A percentile compares a stretch with the other conserved stretches of the same genome.
These are phyloP conservation scores for Coelastrella sp. DNA, from an alignment of 139 green algal species.

Conservation along the genomic window DNA sequence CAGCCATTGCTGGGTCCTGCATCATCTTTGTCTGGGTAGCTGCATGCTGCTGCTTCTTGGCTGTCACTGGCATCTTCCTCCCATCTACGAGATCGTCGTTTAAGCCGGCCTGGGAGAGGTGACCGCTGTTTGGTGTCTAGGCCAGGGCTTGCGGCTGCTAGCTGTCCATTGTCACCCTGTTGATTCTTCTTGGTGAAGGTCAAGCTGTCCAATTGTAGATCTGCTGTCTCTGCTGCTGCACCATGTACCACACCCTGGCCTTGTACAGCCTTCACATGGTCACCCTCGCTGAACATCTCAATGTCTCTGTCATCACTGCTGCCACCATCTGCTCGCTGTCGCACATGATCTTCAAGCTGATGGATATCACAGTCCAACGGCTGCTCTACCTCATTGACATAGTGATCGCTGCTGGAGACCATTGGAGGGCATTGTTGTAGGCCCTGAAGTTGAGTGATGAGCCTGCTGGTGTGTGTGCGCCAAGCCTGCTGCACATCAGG, in stretches of 20 bases:
- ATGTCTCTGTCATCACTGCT: too few species aligned
- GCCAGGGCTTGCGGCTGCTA: background rate
- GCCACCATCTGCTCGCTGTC: too few species aligned
- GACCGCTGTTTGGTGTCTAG: background rate
- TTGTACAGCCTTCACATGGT: too few species aligned
- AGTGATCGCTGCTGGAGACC: too few species aligned
- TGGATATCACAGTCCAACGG: background rate
- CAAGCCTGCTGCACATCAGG: background rate
- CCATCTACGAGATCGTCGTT: background rate
- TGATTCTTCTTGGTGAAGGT: background rate
- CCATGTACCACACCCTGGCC: too few species aligned
- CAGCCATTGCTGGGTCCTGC: background rate
- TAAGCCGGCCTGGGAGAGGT: background rate
- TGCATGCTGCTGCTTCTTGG: conserved; percentile 8
- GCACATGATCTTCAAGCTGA: too few species aligned
- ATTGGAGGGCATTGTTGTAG: background rate
- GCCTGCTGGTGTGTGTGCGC: conserved; percentile 4
- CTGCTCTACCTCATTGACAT: background rate
- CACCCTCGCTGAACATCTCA: too few species aligned
- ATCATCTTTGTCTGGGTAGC: background rate
- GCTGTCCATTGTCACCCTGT: background rate
- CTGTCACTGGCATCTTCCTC: conserved; percentile 6
- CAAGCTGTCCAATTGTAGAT: background rate
- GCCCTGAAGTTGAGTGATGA: background rate
- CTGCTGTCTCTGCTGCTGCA: background rate